phyloP scores from a whole-genome alignment of 352 stramenopile genomes.

The Peronosclerospora sorghi region DNA sequence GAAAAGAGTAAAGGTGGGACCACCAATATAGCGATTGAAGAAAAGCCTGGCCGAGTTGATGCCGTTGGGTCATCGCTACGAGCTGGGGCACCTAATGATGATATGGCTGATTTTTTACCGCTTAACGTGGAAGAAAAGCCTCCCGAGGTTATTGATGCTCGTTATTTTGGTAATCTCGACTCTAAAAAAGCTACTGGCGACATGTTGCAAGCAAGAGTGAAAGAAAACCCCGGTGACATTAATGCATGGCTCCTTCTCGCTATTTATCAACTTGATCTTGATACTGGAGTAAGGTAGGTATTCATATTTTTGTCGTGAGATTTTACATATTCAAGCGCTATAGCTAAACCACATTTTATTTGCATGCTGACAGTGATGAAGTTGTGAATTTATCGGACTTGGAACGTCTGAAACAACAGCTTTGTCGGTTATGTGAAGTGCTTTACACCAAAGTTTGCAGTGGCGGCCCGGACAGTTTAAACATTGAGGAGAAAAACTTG shows the following conservation, averaged over 20 bases:
- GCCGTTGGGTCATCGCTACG: background rate
- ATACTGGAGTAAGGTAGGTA: constrained; percentile 25
- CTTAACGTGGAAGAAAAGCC: constrained; percentile 8
- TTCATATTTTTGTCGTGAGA: background rate
- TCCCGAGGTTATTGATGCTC: constrained; percentile 7
- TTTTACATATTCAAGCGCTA: background rate
- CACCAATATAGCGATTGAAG: background rate
- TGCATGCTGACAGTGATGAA: constrained; percentile 20
- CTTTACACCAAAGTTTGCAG: constrained; percentile 12
- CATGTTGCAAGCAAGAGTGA: constrained; percentile 20
- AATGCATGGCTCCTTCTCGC: constrained; percentile 42
- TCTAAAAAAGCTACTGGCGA: constrained; percentile 7
- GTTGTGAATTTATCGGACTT: constrained; percentile 12
- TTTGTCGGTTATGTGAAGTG: constrained; percentile 17
- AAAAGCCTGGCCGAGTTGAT: background rate
- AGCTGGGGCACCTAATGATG: background rate
- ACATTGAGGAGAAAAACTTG: constrained; percentile 17
- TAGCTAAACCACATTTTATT: background rate
- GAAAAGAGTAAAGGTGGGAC: constrained; percentile 1
- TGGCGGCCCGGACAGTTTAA: constrained; percentile 1
- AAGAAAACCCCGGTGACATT: constrained; percentile 18
- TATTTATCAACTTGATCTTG: constrained; percentile 36
- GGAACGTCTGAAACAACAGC: constrained; percentile 13
- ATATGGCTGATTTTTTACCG: constrained; percentile 10
- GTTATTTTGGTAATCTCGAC: constrained; percentile 27